phyloP scores from a whole-genome alignment of 192 early-diverging fungal species.

The Backusella circina region DNA sequence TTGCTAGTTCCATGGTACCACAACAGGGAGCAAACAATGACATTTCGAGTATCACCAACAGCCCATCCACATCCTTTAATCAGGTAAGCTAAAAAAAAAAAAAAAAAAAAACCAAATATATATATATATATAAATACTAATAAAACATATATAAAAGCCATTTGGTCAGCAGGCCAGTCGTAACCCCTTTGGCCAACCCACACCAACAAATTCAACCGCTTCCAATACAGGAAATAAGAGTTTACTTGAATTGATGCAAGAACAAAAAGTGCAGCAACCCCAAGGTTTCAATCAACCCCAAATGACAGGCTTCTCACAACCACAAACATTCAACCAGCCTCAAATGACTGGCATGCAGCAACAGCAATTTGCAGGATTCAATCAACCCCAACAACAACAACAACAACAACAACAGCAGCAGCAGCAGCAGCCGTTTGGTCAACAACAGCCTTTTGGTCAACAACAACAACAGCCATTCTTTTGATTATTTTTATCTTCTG shows the following conservation, averaged over 20 bases:
- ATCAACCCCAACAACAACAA: neutral
- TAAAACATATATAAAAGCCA: constrained; percentile 5
- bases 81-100: constrained; percentile 7
- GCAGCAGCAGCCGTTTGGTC: neutral
- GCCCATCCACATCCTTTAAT: constrained; percentile 3
- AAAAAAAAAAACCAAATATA: neutral
- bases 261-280: constrained; percentile 21
- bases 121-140: neutral
- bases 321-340: constrained; percentile 13
- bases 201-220: neutral
- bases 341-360: constrained; percentile 24
- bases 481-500: neutral
- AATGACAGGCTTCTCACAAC: constrained; percentile 13
- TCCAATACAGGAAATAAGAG: constrained; percentile 15
- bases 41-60: constrained; percentile 1
- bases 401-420: no score
- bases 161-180: constrained; percentile 27
- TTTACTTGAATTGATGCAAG: constrained; percentile 29
- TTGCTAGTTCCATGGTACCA: constrained; percentile 8
- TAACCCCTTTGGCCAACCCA: constrained; percentile 26
- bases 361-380: neutral
- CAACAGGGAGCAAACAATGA: neutral
- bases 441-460: constrained; percentile 15
- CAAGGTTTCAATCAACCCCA: constrained; percentile 18
- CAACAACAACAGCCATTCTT: constrained; percentile 3